A percentile compares a stretch with the other conserved stretches of the same genome.
These are phyloP conservation scores for Ceratocystis eucalypticola DNA, from an alignment of 2,329 filamentous ascomycete species.

Conservation along the genomic window DNA sequence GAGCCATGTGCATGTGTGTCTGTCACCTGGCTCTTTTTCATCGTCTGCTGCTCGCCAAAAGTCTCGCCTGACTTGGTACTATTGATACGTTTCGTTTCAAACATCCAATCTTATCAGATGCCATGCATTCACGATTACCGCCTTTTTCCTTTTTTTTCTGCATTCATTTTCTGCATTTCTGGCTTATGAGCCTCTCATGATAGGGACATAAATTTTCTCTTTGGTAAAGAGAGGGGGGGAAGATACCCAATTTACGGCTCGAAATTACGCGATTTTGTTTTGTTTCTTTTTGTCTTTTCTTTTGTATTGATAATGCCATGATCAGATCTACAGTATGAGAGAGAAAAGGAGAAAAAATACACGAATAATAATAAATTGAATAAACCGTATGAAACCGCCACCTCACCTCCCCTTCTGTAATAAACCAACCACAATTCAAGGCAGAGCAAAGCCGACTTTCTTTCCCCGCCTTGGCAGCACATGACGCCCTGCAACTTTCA, in stretches of 20 bases:
- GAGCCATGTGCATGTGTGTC: background rate
- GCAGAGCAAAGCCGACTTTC: background rate
- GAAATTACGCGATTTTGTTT: background rate
- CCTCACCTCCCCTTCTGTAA: background rate
- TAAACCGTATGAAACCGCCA: background rate
- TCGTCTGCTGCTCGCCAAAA: background rate
- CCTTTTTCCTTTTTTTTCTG: background rate
- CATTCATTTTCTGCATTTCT: background rate
- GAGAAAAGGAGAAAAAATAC: background rate
- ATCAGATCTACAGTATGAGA: background rate
- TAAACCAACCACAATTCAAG: background rate
- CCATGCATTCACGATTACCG: background rate
- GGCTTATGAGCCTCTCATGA: background rate
- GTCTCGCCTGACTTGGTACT: background rate
- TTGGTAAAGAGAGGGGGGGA: background rate
- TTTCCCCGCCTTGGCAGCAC: background rate
- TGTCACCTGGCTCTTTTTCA: background rate
- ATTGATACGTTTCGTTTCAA: background rate
- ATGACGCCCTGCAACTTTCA: background rate
- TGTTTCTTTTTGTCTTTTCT: background rate
- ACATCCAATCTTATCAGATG: background rate
- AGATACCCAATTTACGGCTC: constrained; percentile 6
- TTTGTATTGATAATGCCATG: background rate
- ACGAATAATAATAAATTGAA: background rate
- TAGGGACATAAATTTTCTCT: background rate